A percentile compares a stretch with the other conserved stretches of the same genome.
Conservation (phyloP, 1,284 basidiomycete genomes). For the Ceratobasidium sp. region DNA sequence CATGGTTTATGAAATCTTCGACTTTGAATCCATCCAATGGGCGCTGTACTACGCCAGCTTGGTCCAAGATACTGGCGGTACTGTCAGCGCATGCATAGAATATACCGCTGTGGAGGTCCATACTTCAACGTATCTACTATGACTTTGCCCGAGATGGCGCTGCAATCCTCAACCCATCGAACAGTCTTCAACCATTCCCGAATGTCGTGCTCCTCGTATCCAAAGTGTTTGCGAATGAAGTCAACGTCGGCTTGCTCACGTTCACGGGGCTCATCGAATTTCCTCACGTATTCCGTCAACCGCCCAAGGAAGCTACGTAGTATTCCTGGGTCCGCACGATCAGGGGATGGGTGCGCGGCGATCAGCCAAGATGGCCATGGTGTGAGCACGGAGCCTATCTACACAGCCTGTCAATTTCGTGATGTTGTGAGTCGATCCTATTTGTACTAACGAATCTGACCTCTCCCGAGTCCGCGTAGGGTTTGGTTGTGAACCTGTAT, state of each 20-base stretch:
- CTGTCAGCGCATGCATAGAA: conserved; percentile 8
- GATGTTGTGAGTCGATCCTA: too few species aligned
- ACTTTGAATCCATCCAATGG: conserved; percentile 67
- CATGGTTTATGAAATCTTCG: conserved; percentile 66
- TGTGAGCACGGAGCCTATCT: conserved; percentile 88
- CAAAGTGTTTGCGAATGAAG: conserved; percentile 80
- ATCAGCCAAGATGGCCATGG: conserved; percentile 98
- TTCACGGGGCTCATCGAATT: conserved; percentile 70
- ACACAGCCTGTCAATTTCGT: conserved; percentile 2
- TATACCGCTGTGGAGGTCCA: conserved; percentile 45
- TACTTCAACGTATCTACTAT: conserved; percentile 75
- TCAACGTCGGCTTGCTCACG: conserved; percentile 65
- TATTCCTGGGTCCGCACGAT: conserved; percentile 59
- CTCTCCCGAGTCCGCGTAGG: conserved; percentile 82
- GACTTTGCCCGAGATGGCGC: conserved; percentile 66
- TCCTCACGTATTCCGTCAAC: conserved; percentile 69
- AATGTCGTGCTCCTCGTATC: conserved; percentile 82
- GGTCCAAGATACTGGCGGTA: conserved; percentile 65
- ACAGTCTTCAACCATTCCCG: conserved; percentile 84
- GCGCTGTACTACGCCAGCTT: conserved; percentile 74
- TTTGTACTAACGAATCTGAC: conserved; percentile 73
- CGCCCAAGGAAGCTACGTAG: conserved; percentile 69
- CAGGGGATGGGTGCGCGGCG: conserved; percentile 73
- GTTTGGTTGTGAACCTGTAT: conserved; percentile 87
- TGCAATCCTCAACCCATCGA: conserved; percentile 72